These are phyloP conservation scores for Pythium dissotocum DNA, from an alignment of 352 stramenopile species.

Conservation along the genomic window DNA sequence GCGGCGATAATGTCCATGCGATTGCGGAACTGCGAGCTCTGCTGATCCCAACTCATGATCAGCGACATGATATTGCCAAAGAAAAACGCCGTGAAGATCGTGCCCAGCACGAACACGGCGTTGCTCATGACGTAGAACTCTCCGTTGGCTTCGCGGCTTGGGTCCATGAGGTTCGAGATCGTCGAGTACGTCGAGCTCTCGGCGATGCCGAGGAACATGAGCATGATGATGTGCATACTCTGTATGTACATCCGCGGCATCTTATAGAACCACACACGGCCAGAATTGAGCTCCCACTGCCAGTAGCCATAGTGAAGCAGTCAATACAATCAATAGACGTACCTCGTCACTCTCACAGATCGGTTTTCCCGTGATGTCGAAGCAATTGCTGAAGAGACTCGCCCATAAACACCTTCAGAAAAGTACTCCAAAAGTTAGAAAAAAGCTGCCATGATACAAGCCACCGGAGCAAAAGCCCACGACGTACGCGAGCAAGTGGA, in stretches of 20 bases:
- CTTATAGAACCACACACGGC: constrained; percentile 8
- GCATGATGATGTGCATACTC: constrained; percentile 67
- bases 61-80: constrained; percentile 81
- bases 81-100: constrained; percentile 68
- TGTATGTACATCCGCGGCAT: constrained; percentile 73
- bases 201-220: constrained; percentile 82
- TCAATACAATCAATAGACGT: not conserved
- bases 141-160: constrained; percentile 38
- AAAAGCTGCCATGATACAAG: not conserved
- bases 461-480: too few relatives aligned
- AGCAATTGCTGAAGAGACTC: constrained; percentile 69
- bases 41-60: constrained; percentile 82
- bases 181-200: constrained; percentile 61
- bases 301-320: not conserved
- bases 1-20: constrained; percentile 85
- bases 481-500: constrained; percentile 63
- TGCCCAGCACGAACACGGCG: constrained; percentile 66
- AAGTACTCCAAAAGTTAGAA: not conserved
- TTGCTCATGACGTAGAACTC: constrained; percentile 73
- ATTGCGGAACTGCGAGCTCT: constrained; percentile 77
- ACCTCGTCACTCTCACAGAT: constrained; percentile 47
- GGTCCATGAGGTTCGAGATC: constrained; percentile 54
- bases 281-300: too few relatives aligned
- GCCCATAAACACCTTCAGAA: constrained; percentile 62
- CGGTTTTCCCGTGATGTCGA: constrained; percentile 26